Evolutionary conservation across 768 basidiomycete species (phyloP), one percentile per base, ranked within the genome.

Genomic region (Dentipellis fragilis): DNA sequence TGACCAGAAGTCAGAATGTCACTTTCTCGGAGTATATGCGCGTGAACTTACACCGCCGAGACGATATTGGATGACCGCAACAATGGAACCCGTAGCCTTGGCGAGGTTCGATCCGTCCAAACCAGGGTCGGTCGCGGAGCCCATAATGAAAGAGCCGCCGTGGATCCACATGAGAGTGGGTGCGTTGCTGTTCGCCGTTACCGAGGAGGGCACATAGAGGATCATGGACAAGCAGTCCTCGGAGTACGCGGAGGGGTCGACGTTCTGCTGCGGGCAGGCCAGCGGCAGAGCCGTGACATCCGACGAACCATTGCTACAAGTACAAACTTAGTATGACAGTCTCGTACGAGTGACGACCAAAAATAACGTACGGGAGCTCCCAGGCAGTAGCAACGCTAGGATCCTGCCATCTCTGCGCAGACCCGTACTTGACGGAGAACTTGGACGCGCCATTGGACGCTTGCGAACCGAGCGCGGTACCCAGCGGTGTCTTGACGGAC

Each of bases 151-250:
- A 0, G 90, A 91, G 19, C 93, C 92, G 10, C 92, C 93, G 60
- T 93, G 93, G 53, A 93, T 76, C 86, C 87, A 85, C 58, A 85
- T 66, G 55, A 90, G 64, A 17, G 79, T 79, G 3, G 84, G 78
- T 0, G 70, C 68, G 64, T 75, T 48, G 57, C 65, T 60, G 61
- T 54, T 54, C 7, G 51, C 61, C 58, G 61, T 42, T 69, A 72
- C 54, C 1, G 72, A 64, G 7, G 72, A 67, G 5, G 87, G 88
- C 2, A 84, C 80, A 64, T 89, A 92, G 34, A 87, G 72, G 22
- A 87, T 71, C 73, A 90, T 81, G 19, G 83, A 90, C 48, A 95
- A 73, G 66, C 92, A 95, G 66, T 93, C 88, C 67, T 93, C 92
- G 1, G 66, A 76, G 68, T 71, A 78, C 4, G 68, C 65, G n/a